Evolutionary conservation across 495 filamentous ascomycete genomes (phyloP).

Genomic region (Neurospora tetraspora): DNA sequence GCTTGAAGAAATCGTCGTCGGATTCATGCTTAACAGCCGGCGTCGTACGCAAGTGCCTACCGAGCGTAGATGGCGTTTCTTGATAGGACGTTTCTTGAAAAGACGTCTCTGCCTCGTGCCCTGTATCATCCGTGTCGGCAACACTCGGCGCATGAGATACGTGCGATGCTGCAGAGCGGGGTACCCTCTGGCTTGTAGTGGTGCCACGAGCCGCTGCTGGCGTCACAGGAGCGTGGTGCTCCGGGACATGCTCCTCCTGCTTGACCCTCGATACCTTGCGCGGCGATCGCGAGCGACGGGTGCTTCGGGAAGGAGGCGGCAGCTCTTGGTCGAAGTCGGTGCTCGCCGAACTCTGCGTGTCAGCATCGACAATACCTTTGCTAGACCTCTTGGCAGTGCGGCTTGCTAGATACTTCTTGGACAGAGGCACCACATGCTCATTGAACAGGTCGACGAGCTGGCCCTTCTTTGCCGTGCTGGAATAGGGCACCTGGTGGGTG

Average conservation of each 20-base stretch:
- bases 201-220: conserved; percentile 27
- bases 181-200: conserved; percentile 42
- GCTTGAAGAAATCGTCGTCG: conserved; percentile 32
- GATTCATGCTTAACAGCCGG: conserved; percentile 37
- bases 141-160: conserved; percentile 25
- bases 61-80: conserved; percentile 18
- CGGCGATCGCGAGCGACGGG: conserved; percentile 31
- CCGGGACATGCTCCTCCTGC: conserved; percentile 35
- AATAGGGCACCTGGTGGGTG: conserved; percentile 73
- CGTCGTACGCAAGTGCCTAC: conserved; percentile 23
- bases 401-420: conserved; percentile 61
- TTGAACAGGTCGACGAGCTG: conserved; percentile 79
- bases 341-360: conserved; percentile 37
- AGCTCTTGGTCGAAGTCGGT: conserved; percentile 33
- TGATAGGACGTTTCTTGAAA: neutral
- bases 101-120: conserved; percentile 22
- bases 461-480: conserved; percentile 72
- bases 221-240: conserved; percentile 22
- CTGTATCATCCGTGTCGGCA: conserved; percentile 40
- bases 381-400: conserved; percentile 71
- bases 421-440: conserved; percentile 65
- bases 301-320: conserved; percentile 25
- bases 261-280: conserved; percentile 39
- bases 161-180: conserved; percentile 33
- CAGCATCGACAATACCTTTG: conserved; percentile 73